Conservation (phyloP, 257 asterid genomes). For the Linderniella brevidens region DNA sequence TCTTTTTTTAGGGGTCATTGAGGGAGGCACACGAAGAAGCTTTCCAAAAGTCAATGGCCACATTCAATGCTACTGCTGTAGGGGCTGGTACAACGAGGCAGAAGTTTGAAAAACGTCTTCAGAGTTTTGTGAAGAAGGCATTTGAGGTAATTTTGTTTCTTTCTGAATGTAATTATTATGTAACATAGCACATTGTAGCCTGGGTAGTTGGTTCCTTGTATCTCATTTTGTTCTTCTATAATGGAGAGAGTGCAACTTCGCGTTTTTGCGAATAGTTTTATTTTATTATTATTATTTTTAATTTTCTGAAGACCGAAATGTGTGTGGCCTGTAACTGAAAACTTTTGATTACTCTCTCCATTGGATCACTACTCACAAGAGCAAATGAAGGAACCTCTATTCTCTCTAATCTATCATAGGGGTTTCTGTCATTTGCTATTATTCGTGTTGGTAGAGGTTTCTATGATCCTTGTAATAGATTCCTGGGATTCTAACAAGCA, state of each 20-base stretch:
- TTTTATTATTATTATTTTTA: too few relatives aligned
- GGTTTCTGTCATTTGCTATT: too few relatives aligned
- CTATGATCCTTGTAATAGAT: neutral
- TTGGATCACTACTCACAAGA: too few relatives aligned
- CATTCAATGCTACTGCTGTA: constrained; percentile 71
- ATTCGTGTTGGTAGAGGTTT: too few relatives aligned
- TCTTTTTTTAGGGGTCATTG: constrained; percentile 52
- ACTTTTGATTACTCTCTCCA: too few relatives aligned
- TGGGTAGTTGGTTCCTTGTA: neutral
- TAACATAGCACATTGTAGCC: neutral
- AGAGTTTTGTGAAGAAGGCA: constrained; percentile 60
- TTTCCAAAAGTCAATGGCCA: constrained; percentile 53
- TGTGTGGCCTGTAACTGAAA: too few relatives aligned
- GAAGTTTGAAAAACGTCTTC: constrained; percentile 80
- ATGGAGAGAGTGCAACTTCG: too few relatives aligned
- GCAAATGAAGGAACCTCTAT: too few relatives aligned
- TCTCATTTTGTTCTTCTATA: too few relatives aligned
- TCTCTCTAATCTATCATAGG: too few relatives aligned
- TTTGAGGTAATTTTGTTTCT: constrained; percentile 52
- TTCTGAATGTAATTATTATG: neutral
- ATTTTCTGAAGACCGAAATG: too few relatives aligned
- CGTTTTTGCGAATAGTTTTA: too few relatives aligned
- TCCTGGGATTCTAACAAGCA: neutral
- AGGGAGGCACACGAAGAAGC: constrained; percentile 96
- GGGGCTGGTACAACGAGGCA: constrained; percentile 73